Base-by-base conservation (phyloP, 1,139 yeast genomes). In the Magnusiomyces starmeri region DNA sequence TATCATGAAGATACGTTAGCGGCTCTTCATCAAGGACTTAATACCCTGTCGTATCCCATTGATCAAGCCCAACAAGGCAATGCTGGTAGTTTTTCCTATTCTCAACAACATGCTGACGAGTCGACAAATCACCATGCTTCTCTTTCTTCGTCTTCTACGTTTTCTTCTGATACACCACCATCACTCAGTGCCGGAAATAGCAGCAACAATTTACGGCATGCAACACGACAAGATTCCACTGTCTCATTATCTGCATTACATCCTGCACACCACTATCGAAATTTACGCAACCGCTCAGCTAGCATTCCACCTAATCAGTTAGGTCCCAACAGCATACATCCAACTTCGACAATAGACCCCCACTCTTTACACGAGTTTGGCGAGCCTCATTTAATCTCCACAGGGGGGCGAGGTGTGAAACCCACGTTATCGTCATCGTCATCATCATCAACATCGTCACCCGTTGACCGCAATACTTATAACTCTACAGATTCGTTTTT, bases 1-100 rank as follows among this genome's bases (percentile, higher is more conserved):
- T 34, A 47, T 14, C 46, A 48, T 27, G 51, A 48, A 34, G 51
- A 48, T 46, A 48, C 51, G 18, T 22, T 27, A 14, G 47, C 52
- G 9, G 47, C 52, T 12, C 34, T 41, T 12, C 16, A 25, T 16
- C 52, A 46, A 22, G 48, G 44, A 14, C 32, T 37, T 20, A n/a
- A 16, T 8, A 32, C 26, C 22, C 16, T 26, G 32, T 22, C 50
- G 14, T 43, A 43, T 29, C 52, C 52, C 22, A 35, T 34, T 27
- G 43, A 45, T 14, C 44, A 34, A 18, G 42, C 39, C 24, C 27
- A 22, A 8, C 18, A 22, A 12, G 46, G 42, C 26, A 48, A 32
- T 18, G n/a, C 46, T n/a, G 25, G 26, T 16, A 32, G 37, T 18
- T 14, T n/a, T 32, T 14, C 18, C 37, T 18, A 32, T 10, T 14